A percentile compares a stretch with the other conserved stretches of the same genome.
phyloP scores from a whole-genome alignment of 2,329 filamentous ascomycete genomes.

The Coniochaeta prunicola region DNA sequence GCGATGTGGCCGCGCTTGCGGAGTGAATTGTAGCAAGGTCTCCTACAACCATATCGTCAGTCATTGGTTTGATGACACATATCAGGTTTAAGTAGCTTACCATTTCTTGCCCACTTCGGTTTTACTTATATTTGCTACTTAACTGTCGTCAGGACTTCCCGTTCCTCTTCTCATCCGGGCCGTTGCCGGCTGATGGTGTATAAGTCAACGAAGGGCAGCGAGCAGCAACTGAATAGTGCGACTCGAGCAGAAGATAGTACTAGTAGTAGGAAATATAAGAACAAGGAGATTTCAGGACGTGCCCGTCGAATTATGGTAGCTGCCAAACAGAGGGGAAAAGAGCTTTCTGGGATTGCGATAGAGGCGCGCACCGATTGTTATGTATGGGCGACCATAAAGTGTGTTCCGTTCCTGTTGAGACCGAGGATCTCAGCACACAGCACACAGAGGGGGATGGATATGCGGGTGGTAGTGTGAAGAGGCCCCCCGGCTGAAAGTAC shows the following conservation, averaged over 20 bases:
- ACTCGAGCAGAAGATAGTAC: conserved; percentile 3
- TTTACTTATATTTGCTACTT: not conserved
- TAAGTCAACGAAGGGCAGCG: not conserved
- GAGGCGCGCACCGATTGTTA: conserved; percentile 41
- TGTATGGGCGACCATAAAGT: conserved; percentile 27
- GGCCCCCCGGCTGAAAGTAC: conserved; percentile 1
- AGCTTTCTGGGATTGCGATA: conserved; percentile 20
- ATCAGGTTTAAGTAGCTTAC: conserved; percentile 15
- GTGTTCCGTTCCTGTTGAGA: not conserved
- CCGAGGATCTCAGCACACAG: conserved; percentile 4
- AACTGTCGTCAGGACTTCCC: conserved; percentile 4
- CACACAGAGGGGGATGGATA: conserved; percentile 9
- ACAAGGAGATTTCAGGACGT: not conserved
- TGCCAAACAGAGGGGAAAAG: conserved; percentile 32
- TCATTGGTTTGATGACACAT: not conserved
- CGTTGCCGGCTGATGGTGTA: conserved; percentile 28
- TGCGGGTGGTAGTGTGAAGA: conserved; percentile 10
- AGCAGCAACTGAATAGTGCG: not conserved
- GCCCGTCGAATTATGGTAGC: conserved; percentile 17
- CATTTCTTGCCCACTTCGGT: conserved; percentile 17
- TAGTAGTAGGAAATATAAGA: not conserved
- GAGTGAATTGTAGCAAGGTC: conserved; percentile 18
- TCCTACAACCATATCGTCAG: conserved; percentile 16
- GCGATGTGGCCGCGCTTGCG: conserved; percentile 31
- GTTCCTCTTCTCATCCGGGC: conserved; percentile 13